Evolutionary conservation across 352 stramenopile species (phyloP), one percentile per base, ranked within the genome.

Genomic region (Pythium dissimile): DNA sequence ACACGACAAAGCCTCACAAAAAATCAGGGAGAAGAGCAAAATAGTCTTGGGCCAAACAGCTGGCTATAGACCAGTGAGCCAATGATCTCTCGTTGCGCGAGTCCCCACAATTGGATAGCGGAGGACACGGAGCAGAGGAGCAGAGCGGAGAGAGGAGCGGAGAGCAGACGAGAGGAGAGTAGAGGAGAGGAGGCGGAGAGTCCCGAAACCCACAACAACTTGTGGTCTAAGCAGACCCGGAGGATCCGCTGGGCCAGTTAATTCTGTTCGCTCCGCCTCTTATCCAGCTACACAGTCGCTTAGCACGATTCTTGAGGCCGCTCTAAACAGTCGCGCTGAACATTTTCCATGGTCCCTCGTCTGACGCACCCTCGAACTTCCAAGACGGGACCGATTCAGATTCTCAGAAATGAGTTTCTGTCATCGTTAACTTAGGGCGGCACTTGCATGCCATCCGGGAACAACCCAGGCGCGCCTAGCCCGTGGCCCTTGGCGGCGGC

Each of bases 391-490:
- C 4, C 9, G 23, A 50, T 28, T 59, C 51, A 59, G 39, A 50
- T 28, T 20, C 21, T 62, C 54, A 56, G 54, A 62, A 55, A 50
- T 62, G 54, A 62, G 54, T 42, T 62, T 44, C 10, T 24, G 13
- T 37, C 13, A 13, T 37, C n/a, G 28, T 67, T 62, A 59, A 68
- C 48, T 68, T 63, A 68, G n/a, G 61, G 61, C 12, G 61, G 61
- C 31, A 63, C 61, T 23, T 68, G 47, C 61, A 68, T 68, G 18
- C 54, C 61, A 18, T 68, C 61, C 1, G 61, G 61, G n/a, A 68
- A 56, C 12, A 68, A 10, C 4, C 50, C 62, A 18, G 58, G 58
- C 13, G 35, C 55, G 21, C 45, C 48, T 8, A 63, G 24, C 9
- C 50, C 54, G 27, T 54, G 57, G 60, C 64, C 55, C 21, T 66